Base-by-base conservation (phyloP, 441 rosid genomes). In the Daphne laureola region DNA sequence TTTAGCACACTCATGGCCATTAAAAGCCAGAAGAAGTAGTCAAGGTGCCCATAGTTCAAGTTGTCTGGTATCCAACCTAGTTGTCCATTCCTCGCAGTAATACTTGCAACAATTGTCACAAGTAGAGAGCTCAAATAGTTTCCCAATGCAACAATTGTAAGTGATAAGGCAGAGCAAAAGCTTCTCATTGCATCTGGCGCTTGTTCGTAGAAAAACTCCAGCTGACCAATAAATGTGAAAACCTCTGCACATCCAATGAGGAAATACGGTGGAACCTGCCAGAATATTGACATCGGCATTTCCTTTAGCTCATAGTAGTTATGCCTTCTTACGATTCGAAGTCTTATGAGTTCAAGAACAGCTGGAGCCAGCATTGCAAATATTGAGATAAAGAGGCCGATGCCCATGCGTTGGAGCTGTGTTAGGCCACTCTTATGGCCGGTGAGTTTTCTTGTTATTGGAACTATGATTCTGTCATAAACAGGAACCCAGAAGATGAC, bases 131-230 rank as follows among this genome's bases (percentile, higher is more conserved):
- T 75, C 65, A 78, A 66, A 59, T 88, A 92, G 66, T 81, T 88
- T 14, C 98, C 98, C 0, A 82, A 60, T 5, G 98, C 87, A 13
- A 76, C 80, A 0, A 91, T 92, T 1, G 98, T 88, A 4, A 92
- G 79, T 0, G 90, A 70, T 26, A 92, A 75, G 14, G 98, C 98
- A 0, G 94, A 82, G 79, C 96, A 84, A 60, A 92, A 60, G 59
- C 96, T 92, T 58, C 96, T 74, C 95, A 88, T 84, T 0, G 96
- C 98, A 66, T 91, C 96, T 3, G 98, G 98, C 13, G 96, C 96
- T 49, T 92, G 94, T 50, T 84, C 94, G 12, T 92, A 92, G 79
- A 88, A 88, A 42, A 92, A 92, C 81, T 92, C 98, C 46, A 88
- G 43, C 65, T 92, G 90, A 0, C 98, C 96, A 0, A 92, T 81